Conservation (phyloP, 1,139 yeast species). For the Suhomyces bokatorum region DNA sequence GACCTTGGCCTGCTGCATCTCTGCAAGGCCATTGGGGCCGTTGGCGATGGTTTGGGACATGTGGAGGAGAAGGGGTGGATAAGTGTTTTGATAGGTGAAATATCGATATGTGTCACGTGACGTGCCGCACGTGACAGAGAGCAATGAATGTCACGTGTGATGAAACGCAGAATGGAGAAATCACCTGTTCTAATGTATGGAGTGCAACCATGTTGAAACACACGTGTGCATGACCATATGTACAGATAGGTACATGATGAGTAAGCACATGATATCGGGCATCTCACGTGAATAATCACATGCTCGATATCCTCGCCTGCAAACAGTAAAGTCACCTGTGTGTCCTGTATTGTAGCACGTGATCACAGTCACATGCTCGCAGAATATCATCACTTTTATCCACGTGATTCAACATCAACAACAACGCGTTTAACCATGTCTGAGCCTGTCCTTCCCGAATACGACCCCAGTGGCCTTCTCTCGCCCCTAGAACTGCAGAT, state of each 20-base stretch:
- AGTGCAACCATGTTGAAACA: too few relatives aligned
- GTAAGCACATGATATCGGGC: too few relatives aligned
- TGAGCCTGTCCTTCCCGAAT: constrained; percentile 23
- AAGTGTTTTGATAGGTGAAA: neutral
- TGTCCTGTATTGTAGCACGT: too few relatives aligned
- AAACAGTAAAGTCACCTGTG: too few relatives aligned
- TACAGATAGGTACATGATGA: too few relatives aligned
- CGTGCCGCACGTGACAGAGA: too few relatives aligned
- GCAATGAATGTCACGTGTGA: too few relatives aligned
- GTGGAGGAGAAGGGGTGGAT: neutral
- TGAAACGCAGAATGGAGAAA: too few relatives aligned
- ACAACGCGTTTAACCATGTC: constrained; percentile 2
- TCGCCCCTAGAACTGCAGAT: constrained; percentile 42
- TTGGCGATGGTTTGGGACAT: constrained; percentile 10
- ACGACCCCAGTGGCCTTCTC: constrained; percentile 30
- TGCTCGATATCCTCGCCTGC: too few relatives aligned
- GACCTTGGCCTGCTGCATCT: neutral
- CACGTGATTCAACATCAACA: neutral
- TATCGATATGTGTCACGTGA: neutral
- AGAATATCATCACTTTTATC: neutral
- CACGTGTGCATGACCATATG: too few relatives aligned
- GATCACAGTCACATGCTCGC: neutral
- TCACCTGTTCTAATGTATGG: too few relatives aligned
- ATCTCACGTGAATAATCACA: neutral
- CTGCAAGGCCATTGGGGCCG: constrained; percentile 7